A percentile compares a stretch with the other conserved stretches of the same genome.
Evolutionary conservation across 306 rosid species (phyloP).

Genomic region (Acmispon strigosus): DNA sequence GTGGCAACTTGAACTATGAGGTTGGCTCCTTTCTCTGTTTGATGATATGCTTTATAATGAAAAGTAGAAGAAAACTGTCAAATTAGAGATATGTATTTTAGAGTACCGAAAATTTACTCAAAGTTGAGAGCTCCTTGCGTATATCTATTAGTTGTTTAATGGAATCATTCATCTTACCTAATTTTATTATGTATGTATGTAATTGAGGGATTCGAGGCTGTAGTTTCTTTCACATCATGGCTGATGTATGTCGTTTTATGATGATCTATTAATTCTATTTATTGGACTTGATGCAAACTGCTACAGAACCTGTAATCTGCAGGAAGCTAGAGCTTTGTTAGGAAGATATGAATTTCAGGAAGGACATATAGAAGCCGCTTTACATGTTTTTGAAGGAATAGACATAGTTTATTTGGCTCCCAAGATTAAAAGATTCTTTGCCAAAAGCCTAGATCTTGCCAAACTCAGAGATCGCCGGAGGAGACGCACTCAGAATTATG

Average conservation of each 20-base stretch:
- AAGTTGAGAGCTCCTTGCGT: not conserved
- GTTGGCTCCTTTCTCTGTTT: conserved; percentile 29
- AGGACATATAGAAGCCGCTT: conserved; percentile 85
- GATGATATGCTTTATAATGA: not conserved
- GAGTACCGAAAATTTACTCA: too few relatives aligned
- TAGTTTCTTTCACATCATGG: conserved; percentile 9
- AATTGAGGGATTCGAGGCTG: not conserved
- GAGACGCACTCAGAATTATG: conserved; percentile 45
- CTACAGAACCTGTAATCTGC: conserved; percentile 23
- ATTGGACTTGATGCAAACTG: conserved; percentile 4
- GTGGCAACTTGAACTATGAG: conserved; percentile 81
- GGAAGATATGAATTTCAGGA: conserved; percentile 92
- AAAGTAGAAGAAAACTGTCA: too few relatives aligned
- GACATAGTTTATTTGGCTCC: conserved; percentile 55
- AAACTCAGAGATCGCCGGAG: conserved; percentile 43
- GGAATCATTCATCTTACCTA: not conserved
- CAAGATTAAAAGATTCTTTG: conserved; percentile 56
- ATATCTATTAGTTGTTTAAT: not conserved
- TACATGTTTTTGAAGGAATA: conserved; percentile 85
- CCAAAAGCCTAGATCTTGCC: conserved; percentile 33
- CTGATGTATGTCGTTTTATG: not conserved
- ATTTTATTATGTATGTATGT: not conserved
- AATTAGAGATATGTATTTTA: too few relatives aligned
- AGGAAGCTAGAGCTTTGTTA: conserved; percentile 96
- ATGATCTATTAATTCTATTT: conserved; percentile 13